These are phyloP conservation scores for Beauveria bassiana DNA, from an alignment of 2,329 filamentous ascomycete genomes.

Conservation along the genomic window DNA sequence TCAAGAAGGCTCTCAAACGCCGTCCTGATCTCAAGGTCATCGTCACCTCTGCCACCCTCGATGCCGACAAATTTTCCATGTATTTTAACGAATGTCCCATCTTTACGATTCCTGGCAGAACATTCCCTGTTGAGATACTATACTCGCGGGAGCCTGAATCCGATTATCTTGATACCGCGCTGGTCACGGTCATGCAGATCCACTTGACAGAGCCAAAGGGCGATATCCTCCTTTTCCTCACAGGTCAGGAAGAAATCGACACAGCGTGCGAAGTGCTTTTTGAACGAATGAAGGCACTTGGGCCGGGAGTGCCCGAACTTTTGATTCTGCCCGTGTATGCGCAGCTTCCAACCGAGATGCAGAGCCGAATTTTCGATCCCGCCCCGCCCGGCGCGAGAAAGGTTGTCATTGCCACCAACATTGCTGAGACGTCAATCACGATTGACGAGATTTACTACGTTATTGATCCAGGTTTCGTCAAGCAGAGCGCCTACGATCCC, in stretches of 20 bases:
- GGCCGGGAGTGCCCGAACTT: conserved; percentile 82
- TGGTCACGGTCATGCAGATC: conserved; percentile 98
- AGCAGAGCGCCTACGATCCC: conserved; percentile 94
- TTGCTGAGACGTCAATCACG: conserved; percentile 95
- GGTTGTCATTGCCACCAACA: conserved; percentile 96
- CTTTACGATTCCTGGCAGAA: conserved; percentile 90
- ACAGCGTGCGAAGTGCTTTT: conserved; percentile 86
- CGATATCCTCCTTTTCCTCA: conserved; percentile 94
- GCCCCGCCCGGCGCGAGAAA: conserved; percentile 80
- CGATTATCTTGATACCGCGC: conserved; percentile 86
- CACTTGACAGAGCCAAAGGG: conserved; percentile 86
- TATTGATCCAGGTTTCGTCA: conserved; percentile 93
- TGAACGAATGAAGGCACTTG: conserved; percentile 93
- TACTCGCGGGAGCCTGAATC: conserved; percentile 93
- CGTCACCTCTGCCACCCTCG: conserved; percentile 90
- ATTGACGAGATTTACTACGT: conserved; percentile 98
- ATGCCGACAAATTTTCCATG: conserved; percentile 93
- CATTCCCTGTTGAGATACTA: conserved; percentile 91
- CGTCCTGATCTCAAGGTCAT: conserved; percentile 88
- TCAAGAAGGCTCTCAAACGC: conserved; percentile 87
- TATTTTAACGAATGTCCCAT: conserved; percentile 97
- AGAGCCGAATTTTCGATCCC: conserved; percentile 89
- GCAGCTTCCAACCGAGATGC: conserved; percentile 85
- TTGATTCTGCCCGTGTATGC: conserved; percentile 96
- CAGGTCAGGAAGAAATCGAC: conserved; percentile 96